Percentiles rank a stretch among this genome's conserved stretches.
Evolutionary conservation across 148 eudicot genomes (phyloP).

Genomic region (Linanthus parryae): DNA sequence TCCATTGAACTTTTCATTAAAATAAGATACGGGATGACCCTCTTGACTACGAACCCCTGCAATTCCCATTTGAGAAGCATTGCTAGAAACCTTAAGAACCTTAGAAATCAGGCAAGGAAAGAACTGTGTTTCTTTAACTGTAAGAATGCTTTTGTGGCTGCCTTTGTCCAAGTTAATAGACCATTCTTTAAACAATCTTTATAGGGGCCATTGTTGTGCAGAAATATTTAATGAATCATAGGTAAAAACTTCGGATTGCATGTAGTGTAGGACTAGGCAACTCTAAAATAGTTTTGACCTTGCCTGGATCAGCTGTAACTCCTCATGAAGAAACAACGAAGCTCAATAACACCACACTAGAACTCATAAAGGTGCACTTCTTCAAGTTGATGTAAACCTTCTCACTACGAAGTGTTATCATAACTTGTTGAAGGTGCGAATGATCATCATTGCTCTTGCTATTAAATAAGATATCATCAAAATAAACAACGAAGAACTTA

Average conservation of each 20-base stretch:
- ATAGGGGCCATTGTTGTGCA: neutral
- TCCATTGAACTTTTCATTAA: too few relatives aligned
- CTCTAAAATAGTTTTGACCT: neutral
- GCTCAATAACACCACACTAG: neutral
- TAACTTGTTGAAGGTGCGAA: neutral
- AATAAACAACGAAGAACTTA: neutral
- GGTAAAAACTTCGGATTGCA: neutral
- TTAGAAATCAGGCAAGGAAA: neutral
- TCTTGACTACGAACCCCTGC: neutral
- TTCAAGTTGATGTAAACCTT: neutral
- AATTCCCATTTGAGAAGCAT: neutral
- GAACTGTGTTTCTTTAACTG: neutral
- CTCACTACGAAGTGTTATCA: neutral
- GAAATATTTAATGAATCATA: neutral
- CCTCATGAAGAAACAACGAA: neutral
- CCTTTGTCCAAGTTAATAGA: neutral
- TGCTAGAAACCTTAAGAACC: neutral
- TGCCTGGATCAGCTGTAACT: neutral
- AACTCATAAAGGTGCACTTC: neutral
- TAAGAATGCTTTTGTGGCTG: neutral
- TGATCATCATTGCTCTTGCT: neutral
- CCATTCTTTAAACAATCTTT: neutral
- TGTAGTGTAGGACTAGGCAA: neutral
- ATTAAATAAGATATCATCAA: neutral
- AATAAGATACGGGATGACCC: too few relatives aligned